phyloP scores from a whole-genome alignment of 306 rosid genomes.

The Nissolia schottii region DNA sequence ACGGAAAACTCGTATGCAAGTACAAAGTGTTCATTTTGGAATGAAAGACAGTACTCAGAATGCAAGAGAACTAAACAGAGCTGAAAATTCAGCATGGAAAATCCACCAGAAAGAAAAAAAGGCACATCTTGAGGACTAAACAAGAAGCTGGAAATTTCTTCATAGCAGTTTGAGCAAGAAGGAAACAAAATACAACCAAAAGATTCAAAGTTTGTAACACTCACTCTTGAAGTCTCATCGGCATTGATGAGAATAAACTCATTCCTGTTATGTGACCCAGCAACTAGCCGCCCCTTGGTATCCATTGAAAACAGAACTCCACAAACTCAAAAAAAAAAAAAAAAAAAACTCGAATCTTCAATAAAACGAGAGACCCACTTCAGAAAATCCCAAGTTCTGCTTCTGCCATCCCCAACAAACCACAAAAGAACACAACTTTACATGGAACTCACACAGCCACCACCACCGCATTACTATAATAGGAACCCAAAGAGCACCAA shows the following conservation, averaged over 20 bases:
- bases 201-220: conserved; percentile 23
- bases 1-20: neutral
- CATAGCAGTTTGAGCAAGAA: neutral
- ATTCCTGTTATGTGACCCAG: conserved; percentile 79
- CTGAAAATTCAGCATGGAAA: conserved; percentile 2
- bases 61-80: neutral
- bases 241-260: conserved; percentile 83
- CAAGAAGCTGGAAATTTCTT: conserved; percentile 15
- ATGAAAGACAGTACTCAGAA: neutral
- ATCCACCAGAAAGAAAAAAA: conserved; percentile 10
- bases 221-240: conserved; percentile 68
- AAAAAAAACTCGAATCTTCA: no score
- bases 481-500: neutral
- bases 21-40: neutral
- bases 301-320: conserved; percentile 39
- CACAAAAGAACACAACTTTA: conserved; percentile 29
- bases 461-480: conserved; percentile 12
- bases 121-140: conserved; percentile 4
- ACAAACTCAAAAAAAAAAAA: no score
- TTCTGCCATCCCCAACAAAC: conserved; percentile 21
- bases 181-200: neutral
- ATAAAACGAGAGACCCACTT: conserved; percentile 20
- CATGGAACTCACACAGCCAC: neutral
- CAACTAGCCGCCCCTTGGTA: conserved; percentile 60
- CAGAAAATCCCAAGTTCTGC: conserved; percentile 11